Base-by-base conservation (phyloP, 176 grass and related monocot species). In the Rhipidocladum racemiflorum region DNA sequence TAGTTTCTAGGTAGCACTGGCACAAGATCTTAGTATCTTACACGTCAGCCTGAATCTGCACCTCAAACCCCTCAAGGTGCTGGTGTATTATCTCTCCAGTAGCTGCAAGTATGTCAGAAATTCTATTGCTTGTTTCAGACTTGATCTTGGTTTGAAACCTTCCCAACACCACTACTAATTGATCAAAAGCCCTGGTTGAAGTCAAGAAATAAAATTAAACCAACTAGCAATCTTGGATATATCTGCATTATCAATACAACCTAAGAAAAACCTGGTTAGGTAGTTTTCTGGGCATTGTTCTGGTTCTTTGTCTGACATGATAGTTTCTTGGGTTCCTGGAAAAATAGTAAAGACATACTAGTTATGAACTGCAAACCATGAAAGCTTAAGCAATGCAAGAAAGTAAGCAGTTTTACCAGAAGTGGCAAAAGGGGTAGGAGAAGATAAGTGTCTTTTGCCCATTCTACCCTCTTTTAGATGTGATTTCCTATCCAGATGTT, bases 81-180 rank as follows among this genome's bases (percentile, higher is more conserved):
- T 89, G 57, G 20, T 80, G 55, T 89, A 93, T 84, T 78, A 76
- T 93, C 70, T 93, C 92, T 71, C 84, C 76, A 81, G 85, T 88
- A 86, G 68, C 79, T 76, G 85, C 69, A 46, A 95, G 91, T 86
- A 93, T 95, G 74, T 95, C 83, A 80, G 85, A 87, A 84, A 88
- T 87, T 84, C 78, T 95, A 64, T 91, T 95, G 63, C 42, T 79
- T 75, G 82, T 88, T 43, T 90, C 88, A 71, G 84, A 90, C 81
- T 90, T 95, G 36, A 99, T 86, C 69, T 95, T 99, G 18, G 76
- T 86, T 83, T 90, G 92, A 72, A 98, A 91, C 79, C 83, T 95
- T 84, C 77, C 85, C 76, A 99, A 75, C 81, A 95, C 78, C 29
- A 84, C 45, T 69, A 88, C 43, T 27, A 99, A 70, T 63, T 93